Base-by-base conservation (phyloP, 352 stramenopile species). In the Phytophthora pluvialis region DNA sequence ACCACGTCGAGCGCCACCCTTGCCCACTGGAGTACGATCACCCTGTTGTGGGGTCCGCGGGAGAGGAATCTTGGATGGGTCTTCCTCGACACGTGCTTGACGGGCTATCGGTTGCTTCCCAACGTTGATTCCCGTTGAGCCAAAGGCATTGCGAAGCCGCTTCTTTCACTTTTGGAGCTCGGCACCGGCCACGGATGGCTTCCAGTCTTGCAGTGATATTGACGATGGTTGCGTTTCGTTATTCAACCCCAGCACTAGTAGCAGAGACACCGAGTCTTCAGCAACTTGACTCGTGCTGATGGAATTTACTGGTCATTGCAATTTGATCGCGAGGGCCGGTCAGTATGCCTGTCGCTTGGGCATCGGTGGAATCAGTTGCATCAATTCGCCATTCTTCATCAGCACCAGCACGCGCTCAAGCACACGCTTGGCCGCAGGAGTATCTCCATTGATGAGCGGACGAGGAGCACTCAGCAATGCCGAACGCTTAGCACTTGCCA, bases 401-500 rank as follows among this genome's bases (percentile, higher is more conserved):
- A 44, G 15, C 15, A 16, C 15, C 8, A 26, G 4, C 16, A 44
- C n/a, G 38, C 38, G 38, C 3, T 44, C 38, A 26, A 44, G 18
- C n/a, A 42, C 36, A 15, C 11, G 10, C 13, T 42, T 42, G 6
- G 38, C 15, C 25, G 15, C 38, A 26, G 15, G n/a, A 26, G 38
- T 44, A 44, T 44, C 38, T 12, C n/a, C 38, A 8, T 44, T 44
- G n/a, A 25, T 21, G 2, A n/a, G 38, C 18, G 38, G 38, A 1
- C n/a, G 38, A 44, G 36, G 13, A 21, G 8, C 36, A 21, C 18
- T 42, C 36, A 42, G 36, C 36, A 42, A 18, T 16, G 36, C 36
- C 18, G 36, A 42, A 42, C 13, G 36, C 36, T 42, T 44, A 13
- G 38, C 38, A 44, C 38, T 44, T n/a, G 38, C 36, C 36, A 42